Evolutionary conservation across 2,329 filamentous ascomycete genomes (phyloP).

Genomic region (Alternaria novae-zelandiae): DNA sequence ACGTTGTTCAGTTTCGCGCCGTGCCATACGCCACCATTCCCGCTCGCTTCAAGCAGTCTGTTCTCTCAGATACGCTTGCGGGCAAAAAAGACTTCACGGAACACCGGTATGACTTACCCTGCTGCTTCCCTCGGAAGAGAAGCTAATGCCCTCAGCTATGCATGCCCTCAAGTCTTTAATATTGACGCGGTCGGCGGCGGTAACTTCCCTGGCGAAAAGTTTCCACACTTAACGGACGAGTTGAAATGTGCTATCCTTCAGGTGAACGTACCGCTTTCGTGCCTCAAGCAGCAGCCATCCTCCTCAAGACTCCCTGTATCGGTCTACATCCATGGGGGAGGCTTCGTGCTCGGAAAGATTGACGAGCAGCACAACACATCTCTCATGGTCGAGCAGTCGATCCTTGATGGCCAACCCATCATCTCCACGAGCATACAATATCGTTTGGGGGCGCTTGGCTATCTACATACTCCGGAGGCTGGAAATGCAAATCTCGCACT

Average conservation of each 20-base stretch:
- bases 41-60: conserved; percentile 29
- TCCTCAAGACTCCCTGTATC: conserved; percentile 53
- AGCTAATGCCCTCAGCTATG: conserved; percentile 14
- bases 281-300: conserved; percentile 6
- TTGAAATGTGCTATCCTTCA: conserved; percentile 28
- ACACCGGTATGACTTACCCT: conserved; percentile 14
- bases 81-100: conserved; percentile 21
- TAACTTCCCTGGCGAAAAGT: conserved; percentile 13
- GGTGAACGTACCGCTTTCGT: conserved; percentile 28
- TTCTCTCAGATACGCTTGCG: conserved; percentile 11
- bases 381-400: conserved; percentile 29
- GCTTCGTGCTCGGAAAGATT: conserved; percentile 50
- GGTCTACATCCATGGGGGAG: conserved; percentile 61
- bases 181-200: conserved; percentile 18
- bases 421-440: conserved; percentile 32
- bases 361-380: conserved; percentile 34
- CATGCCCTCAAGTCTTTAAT: conserved; percentile 24
- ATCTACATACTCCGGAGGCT: conserved; percentile 51
- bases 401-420: conserved; percentile 21
- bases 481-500: conserved; percentile 35
- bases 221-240: conserved; percentile 11
- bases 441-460: conserved; percentile 35
- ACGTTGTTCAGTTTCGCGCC: conserved; percentile 35
- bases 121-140: not conserved
- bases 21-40: conserved; percentile 31